phyloP scores from a whole-genome alignment of 495 filamentous ascomycete genomes.

The Penicillium simplicissimum region DNA sequence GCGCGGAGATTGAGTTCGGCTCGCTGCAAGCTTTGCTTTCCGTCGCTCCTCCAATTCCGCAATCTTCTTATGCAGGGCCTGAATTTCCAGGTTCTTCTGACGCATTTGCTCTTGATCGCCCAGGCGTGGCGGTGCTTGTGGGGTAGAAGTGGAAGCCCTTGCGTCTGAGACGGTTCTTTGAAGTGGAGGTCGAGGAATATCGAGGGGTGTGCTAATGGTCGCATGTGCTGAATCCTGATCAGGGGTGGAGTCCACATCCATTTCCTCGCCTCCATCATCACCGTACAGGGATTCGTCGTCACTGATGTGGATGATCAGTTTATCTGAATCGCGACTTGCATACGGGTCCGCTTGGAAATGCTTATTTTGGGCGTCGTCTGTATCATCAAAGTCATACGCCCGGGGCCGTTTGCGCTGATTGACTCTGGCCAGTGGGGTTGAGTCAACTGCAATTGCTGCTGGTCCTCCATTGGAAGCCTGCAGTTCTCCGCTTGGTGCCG shows the following conservation, averaged over 20 bases:
- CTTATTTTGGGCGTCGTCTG: conserved; percentile 56
- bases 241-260: conserved; percentile 34
- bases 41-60: conserved; percentile 72
- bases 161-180: conserved; percentile 11
- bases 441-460: conserved; percentile 21
- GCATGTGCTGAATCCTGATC: conserved; percentile 11
- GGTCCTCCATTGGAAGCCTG: conserved; percentile 11
- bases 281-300: conserved; percentile 58
- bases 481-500: conserved; percentile 11
- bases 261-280: conserved; percentile 40
- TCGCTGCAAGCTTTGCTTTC: conserved; percentile 53
- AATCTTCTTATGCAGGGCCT: conserved; percentile 72
- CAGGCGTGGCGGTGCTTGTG: conserved; percentile 33
- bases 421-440: conserved; percentile 29
- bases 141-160: conserved; percentile 38
- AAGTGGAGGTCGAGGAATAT: conserved; percentile 8
- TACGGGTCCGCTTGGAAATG: conserved; percentile 47
- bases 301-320: conserved; percentile 74
- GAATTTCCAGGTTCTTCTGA: conserved; percentile 66
- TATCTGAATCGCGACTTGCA: conserved; percentile 20
- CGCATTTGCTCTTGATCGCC: conserved; percentile 59
- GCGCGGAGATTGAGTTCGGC: conserved; percentile 38
- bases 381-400: conserved; percentile 74
- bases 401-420: conserved; percentile 75
- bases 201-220: background rate